Conservation (phyloP, 202 grass and related monocot species). For the Panicum virgatum region DNA sequence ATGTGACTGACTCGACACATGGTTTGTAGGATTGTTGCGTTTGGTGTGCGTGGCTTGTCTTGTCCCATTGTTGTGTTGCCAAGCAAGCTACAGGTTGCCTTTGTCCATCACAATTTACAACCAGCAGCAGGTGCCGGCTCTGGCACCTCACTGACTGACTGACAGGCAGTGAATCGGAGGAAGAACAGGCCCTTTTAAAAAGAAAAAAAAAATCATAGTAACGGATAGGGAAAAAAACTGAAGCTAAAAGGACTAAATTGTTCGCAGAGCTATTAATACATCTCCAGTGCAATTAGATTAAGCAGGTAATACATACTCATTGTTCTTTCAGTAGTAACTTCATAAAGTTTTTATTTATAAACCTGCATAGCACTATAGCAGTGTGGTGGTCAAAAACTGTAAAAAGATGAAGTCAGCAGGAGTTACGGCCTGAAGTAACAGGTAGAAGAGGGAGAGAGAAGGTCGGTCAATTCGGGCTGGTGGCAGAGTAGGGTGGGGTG, state of each 20-base stretch:
- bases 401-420: no score
- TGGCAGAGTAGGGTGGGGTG: background rate
- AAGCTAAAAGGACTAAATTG: background rate
- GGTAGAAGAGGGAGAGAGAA: background rate
- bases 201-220: background rate
- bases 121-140: background rate
- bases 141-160: background rate
- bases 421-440: background rate
- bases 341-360: no score
- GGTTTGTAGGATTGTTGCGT: no score
- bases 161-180: slow-evolving; percentile 8
- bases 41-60: background rate
- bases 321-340: background rate
- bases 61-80: background rate
- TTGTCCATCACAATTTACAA: background rate
- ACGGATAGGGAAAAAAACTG: no score
- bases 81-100: background rate
- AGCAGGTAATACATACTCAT: background rate
- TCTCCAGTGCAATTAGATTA: background rate
- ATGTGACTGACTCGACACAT: no score
- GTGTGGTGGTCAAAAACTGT: no score
- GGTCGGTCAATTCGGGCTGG: background rate
- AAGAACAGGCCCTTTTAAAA: background rate
- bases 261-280: background rate
- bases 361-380: no score